Evolutionary conservation across 2,329 filamentous ascomycete species (phyloP), one percentile per base, ranked within the genome.

Genomic region (Clarireedia hainanense): DNA sequence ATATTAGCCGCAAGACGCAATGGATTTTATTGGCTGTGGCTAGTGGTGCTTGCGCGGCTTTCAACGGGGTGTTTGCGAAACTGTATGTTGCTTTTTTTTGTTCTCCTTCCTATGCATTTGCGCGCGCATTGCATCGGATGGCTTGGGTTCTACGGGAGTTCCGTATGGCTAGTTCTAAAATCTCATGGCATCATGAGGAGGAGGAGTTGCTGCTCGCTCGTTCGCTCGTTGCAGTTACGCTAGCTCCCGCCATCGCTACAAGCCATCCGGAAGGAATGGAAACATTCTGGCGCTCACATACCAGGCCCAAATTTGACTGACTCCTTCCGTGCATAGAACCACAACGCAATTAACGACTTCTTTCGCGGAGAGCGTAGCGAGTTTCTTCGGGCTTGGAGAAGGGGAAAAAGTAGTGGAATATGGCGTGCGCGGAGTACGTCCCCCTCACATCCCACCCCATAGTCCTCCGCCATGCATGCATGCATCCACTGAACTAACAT

Each of bases 41-140:
- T 49, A 89, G 86, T 66, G 89, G 89, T 59, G 83, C 80, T 52
- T 91, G 87, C 66, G 89, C 89, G 34, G 87, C 88, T 23, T 85
- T 88, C 63, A 94, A 94, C 64, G 88, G 88, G 57, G 67, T 68
- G 3, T 69, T 92, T 74, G 89, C 89, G 0, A 94, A 92, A 72
- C 74, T 94, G 85, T 89, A 73, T 66, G 81, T 76, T 30, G 26
- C 36, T 20, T 15, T 46, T 49, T 27, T 1, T 10, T 50, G 40
- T 20, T 2, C 3, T 2, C 20, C 20, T 2, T 34, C 15, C 50
- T 5, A 40, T 48, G 4, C 5, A 7, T 37, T 9, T 47, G 15
- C 7, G 50, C 20, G 15, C n/a, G 26, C 15, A 26, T 20, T 12
- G 30, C 23, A 7, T 43, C 17, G 40, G 23, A 24, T 12, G 40